These are phyloP conservation scores for Emmonsia crescens DNA, from an alignment of 2,329 filamentous ascomycete genomes.

Conservation along the genomic window DNA sequence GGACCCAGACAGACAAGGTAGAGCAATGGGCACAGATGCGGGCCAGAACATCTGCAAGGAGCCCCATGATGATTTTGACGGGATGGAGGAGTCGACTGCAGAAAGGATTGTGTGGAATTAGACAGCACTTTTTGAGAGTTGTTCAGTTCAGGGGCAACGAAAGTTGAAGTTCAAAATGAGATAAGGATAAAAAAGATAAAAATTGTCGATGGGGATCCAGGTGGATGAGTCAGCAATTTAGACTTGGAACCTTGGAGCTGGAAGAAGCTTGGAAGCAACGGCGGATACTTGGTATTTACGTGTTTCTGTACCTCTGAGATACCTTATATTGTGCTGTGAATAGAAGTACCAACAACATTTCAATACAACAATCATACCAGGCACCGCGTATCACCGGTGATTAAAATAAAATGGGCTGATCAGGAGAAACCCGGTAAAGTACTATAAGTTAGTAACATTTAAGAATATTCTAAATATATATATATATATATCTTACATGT, in stretches of 20 bases:
- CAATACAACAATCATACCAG: neutral
- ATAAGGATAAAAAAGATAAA: neutral
- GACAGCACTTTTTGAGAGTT: neutral
- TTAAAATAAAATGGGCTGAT: too few relatives aligned
- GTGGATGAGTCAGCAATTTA: neutral
- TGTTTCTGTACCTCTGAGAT: neutral
- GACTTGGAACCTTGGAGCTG: too few relatives aligned
- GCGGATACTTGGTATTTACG: neutral
- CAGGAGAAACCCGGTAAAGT: too few relatives aligned
- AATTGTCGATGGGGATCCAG: neutral
- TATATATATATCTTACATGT: too few relatives aligned
- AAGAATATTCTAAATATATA: too few relatives aligned
- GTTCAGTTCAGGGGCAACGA: neutral
- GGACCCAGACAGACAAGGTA: constrained; percentile 35
- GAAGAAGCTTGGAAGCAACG: too few relatives aligned
- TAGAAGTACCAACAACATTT: neutral
- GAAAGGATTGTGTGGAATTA: neutral
- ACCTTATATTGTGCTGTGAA: too few relatives aligned
- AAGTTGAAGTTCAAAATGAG: neutral
- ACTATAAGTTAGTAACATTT: too few relatives aligned
- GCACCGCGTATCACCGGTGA: too few relatives aligned
- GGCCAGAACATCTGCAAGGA: constrained; percentile 39
- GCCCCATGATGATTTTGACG: constrained; percentile 35
- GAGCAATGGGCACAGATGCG: constrained; percentile 37
- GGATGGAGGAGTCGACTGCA: neutral